A percentile compares a stretch with the other conserved stretches of the same genome.
Evolutionary conservation across 1,284 basidiomycete genomes (phyloP).

Genomic region (Lentinula novae-zelandiae): DNA sequence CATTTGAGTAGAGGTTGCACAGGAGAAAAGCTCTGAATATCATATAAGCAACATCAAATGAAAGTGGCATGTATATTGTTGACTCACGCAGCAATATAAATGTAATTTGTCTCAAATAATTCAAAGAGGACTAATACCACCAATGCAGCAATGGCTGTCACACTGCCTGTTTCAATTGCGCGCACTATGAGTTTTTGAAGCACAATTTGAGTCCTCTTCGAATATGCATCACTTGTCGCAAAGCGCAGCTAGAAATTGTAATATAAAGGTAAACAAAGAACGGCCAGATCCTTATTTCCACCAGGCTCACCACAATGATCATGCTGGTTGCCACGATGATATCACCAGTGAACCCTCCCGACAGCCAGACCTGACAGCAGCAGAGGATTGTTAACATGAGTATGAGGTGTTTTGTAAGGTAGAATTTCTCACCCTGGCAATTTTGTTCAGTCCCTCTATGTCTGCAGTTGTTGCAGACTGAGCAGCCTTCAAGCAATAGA

Average conservation of each 20-base stretch:
- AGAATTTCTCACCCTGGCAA: background rate
- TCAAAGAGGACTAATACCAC: slow-evolving; percentile 19
- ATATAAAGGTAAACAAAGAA: background rate
- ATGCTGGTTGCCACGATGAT: slow-evolving; percentile 18
- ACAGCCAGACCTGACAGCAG: slow-evolving; percentile 11
- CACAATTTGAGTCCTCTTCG: slow-evolving; percentile 11
- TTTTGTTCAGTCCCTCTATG: background rate
- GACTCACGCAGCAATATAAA: slow-evolving; percentile 19
- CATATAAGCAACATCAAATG: background rate
- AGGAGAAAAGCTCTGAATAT: background rate
- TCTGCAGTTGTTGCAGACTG: background rate
- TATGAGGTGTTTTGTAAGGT: background rate
- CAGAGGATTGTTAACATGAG: background rate
- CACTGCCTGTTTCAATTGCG: slow-evolving; percentile 20
- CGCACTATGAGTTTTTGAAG: slow-evolving; percentile 19
- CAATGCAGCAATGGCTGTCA: slow-evolving; percentile 20
- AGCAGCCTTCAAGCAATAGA: background rate
- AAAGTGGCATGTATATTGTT: background rate
- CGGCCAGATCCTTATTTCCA: background rate
- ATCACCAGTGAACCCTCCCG: slow-evolving; percentile 17
- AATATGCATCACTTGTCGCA: slow-evolving; percentile 12
- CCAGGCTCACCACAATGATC: slow-evolving; percentile 10
- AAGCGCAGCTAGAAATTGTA: slow-evolving; percentile 4
- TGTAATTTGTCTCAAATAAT: slow-evolving; percentile 12
- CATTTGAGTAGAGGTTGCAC: background rate